Evolutionary conservation across 2,329 filamentous ascomycete species (phyloP).

Genomic region (Penicillium sp.): DNA sequence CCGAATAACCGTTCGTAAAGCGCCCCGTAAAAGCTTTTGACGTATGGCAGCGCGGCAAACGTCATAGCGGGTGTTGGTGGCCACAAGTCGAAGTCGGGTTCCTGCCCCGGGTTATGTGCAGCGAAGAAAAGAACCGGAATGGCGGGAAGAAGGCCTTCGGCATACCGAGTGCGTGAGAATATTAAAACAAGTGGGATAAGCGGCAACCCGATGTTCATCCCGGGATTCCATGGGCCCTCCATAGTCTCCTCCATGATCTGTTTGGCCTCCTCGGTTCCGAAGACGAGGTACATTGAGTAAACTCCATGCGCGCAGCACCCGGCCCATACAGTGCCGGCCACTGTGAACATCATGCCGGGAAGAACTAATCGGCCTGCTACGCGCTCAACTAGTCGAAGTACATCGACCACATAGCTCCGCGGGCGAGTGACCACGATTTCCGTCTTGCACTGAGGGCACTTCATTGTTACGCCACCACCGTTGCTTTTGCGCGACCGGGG

Average conservation of each 20-base stretch:
- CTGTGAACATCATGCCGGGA: conserved; percentile 59
- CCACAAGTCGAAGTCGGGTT: conserved; percentile 59
- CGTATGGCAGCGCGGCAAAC: conserved; percentile 65
- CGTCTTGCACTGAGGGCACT: conserved; percentile 87
- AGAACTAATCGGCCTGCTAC: conserved; percentile 61
- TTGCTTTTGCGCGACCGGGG: conserved; percentile 52
- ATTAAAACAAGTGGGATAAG: conserved; percentile 68
- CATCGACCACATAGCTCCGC: conserved; percentile 68
- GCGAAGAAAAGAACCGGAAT: conserved; percentile 60
- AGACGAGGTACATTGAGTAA: conserved; percentile 64
- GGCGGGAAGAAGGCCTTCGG: conserved; percentile 63
- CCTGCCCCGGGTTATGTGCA: conserved; percentile 45
- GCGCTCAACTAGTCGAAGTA: conserved; percentile 60
- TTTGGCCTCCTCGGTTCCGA: conserved; percentile 61
- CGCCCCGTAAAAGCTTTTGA: conserved; percentile 63
- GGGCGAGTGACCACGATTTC: conserved; percentile 75
- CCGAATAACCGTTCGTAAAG: conserved; percentile 62
- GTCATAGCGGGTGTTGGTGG: conserved; percentile 66
- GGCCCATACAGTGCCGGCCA: conserved; percentile 50
- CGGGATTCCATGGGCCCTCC: conserved; percentile 46
- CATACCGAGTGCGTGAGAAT: conserved; percentile 63
- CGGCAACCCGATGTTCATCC: conserved; percentile 61
- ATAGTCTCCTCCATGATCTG: conserved; percentile 51
- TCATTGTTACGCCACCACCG: conserved; percentile 61
- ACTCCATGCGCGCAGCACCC: conserved; percentile 60